These are phyloP conservation scores for Macrocystidia cucumis DNA, from an alignment of 1,284 basidiomycete species.

Conservation along the genomic window DNA sequence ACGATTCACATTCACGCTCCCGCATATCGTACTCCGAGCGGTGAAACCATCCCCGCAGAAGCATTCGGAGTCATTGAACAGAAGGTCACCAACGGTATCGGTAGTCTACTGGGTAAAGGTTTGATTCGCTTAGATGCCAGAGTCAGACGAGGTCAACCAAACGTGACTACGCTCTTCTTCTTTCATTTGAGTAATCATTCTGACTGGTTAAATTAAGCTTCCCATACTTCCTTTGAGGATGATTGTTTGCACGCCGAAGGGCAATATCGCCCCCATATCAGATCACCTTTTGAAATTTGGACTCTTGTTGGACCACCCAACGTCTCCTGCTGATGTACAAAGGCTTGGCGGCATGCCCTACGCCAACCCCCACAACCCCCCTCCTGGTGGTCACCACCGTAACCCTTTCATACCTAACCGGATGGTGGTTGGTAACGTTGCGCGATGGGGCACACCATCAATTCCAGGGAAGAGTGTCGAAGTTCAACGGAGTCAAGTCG, in stretches of 20 bases:
- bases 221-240: slow-evolving; percentile 79
- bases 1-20: slow-evolving; percentile 80
- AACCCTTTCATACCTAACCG: slow-evolving; percentile 32
- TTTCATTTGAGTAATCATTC: slow-evolving; percentile 6
- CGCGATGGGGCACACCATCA: slow-evolving; percentile 51
- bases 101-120: slow-evolving; percentile 76
- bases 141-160: slow-evolving; percentile 53
- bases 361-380: slow-evolving; percentile 83
- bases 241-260: slow-evolving; percentile 88
- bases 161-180: slow-evolving; percentile 40
- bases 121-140: slow-evolving; percentile 81
- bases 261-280: slow-evolving; percentile 80
- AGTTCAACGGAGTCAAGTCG: slow-evolving; percentile 88
- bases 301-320: slow-evolving; percentile 80
- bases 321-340: slow-evolving; percentile 42
- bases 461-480: slow-evolving; percentile 79
- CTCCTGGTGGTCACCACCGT: slow-evolving; percentile 57
- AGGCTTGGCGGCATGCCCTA: slow-evolving; percentile 69
- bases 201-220: slow-evolving; percentile 35
- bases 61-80: slow-evolving; percentile 84
- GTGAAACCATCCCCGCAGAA: slow-evolving; percentile 49
- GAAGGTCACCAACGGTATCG: slow-evolving; percentile 69
- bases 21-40: slow-evolving; percentile 34
- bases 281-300: slow-evolving; percentile 62
- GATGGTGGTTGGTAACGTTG: slow-evolving; percentile 32